phyloP scores from a whole-genome alignment of 768 basidiomycete genomes.

The Mycena metata region DNA sequence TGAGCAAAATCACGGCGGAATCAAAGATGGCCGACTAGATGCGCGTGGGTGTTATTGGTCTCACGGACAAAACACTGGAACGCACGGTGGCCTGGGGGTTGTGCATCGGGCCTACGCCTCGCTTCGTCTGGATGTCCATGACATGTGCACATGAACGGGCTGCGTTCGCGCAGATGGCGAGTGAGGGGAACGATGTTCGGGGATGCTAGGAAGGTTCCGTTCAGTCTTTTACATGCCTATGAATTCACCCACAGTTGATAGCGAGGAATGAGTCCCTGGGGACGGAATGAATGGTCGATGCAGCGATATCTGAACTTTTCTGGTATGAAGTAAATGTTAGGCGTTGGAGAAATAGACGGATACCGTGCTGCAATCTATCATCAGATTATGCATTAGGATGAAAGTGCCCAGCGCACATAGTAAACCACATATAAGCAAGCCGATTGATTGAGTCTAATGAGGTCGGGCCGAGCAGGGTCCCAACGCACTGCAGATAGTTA shows the following conservation, averaged over 20 bases:
- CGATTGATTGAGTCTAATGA: constrained; percentile 70
- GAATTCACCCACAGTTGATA: constrained; percentile 45
- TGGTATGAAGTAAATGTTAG: constrained; percentile 41
- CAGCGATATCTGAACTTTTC: constrained; percentile 75
- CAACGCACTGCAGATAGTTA: constrained; percentile 58
- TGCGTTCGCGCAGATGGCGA: constrained; percentile 84
- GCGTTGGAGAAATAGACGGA: not conserved
- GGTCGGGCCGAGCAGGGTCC: constrained; percentile 63
- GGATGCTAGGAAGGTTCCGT: not conserved
- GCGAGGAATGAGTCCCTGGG: constrained; percentile 58
- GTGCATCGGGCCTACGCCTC: constrained; percentile 42
- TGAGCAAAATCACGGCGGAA: constrained; percentile 27
- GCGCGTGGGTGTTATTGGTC: not conserved
- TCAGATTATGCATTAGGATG: not conserved
- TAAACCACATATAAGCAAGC: constrained; percentile 64
- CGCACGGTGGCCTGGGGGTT: constrained; percentile 30
- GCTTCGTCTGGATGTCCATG: constrained; percentile 67
- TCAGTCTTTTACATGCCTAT: not conserved
- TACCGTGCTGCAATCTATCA: constrained; percentile 24
- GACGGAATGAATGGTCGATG: constrained; percentile 85
- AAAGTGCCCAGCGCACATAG: constrained; percentile 37
- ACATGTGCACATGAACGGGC: constrained; percentile 88
- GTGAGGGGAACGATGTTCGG: constrained; percentile 64
- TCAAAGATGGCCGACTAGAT: constrained; percentile 28
- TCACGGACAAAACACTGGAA: not conserved